A percentile compares a stretch with the other conserved stretches of the same genome.
phyloP scores from a whole-genome alignment of 1,284 basidiomycete genomes.

The Singerocomus rubriflavus region DNA sequence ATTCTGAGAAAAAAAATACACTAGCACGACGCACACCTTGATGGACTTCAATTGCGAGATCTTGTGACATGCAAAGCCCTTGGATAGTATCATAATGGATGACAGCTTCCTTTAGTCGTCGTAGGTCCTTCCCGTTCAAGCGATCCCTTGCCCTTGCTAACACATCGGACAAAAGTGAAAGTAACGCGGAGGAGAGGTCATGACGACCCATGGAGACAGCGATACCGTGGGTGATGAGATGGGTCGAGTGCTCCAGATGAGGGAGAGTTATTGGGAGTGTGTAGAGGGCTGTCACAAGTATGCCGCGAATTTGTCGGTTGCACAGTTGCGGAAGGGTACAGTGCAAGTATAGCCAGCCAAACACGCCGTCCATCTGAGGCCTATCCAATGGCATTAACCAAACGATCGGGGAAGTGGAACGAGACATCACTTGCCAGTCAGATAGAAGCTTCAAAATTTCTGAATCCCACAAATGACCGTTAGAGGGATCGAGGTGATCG shows the following conservation, averaged over 20 bases:
- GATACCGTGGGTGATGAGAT: constrained; percentile 42
- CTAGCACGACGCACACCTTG: constrained; percentile 32
- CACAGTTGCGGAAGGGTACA: constrained; percentile 25
- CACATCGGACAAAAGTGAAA: constrained; percentile 38
- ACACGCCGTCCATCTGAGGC: constrained; percentile 26
- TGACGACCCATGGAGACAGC: constrained; percentile 16
- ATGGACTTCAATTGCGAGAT: constrained; percentile 21
- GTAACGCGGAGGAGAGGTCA: constrained; percentile 24
- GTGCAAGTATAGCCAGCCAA: constrained; percentile 48
- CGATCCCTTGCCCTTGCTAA: constrained; percentile 25
- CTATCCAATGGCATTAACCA: constrained; percentile 8
- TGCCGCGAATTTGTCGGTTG: constrained; percentile 19
- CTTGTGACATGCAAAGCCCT: constrained; percentile 31
- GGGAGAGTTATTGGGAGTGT: constrained; percentile 19
- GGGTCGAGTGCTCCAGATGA: constrained; percentile 36
- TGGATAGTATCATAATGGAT: constrained; percentile 32
- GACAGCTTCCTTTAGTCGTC: constrained; percentile 42
- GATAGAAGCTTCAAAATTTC: constrained; percentile 18
- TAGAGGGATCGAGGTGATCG: constrained; percentile 42
- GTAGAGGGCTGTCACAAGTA: constrained; percentile 35
- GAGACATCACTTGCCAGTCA: constrained; percentile 30
- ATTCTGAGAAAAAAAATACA: constrained; percentile 12
- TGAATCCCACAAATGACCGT: constrained; percentile 41
- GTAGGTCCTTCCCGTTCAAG: constrained; percentile 30
- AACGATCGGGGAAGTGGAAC: not conserved